Percentiles rank a stretch among this genome's conserved stretches.
Evolutionary conservation across 768 basidiomycete species (phyloP).

Genomic region (Podaxis mareebaensis): DNA sequence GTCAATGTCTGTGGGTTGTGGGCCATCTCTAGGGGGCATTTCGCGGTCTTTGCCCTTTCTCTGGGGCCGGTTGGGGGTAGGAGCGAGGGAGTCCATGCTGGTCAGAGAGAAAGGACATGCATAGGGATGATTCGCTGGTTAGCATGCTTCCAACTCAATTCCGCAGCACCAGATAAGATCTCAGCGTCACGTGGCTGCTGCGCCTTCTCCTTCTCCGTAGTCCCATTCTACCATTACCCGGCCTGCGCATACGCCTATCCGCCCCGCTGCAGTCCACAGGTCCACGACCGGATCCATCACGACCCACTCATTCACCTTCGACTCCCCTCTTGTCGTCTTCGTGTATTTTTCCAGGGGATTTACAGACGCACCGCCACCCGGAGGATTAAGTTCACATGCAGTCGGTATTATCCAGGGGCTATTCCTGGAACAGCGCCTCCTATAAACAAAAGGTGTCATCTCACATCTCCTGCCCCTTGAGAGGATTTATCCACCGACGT

Average conservation of each 20-base stretch:
- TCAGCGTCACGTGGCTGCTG: slow-evolving; percentile 16
- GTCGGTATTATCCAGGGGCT: slow-evolving; percentile 12
- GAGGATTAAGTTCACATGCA: neutral
- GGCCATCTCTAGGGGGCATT: slow-evolving; percentile 23
- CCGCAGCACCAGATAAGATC: slow-evolving; percentile 19
- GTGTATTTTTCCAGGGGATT: neutral
- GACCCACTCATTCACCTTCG: neutral
- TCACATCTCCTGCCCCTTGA: slow-evolving; percentile 8
- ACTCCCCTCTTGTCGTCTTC: neutral
- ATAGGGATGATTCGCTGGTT: slow-evolving; percentile 8
- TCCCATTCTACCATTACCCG: neutral
- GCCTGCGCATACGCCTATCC: neutral
- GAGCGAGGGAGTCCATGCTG: slow-evolving; percentile 17
- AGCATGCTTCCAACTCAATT: slow-evolving; percentile 14
- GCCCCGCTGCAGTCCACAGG: neutral
- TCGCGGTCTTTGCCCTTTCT: slow-evolving; percentile 47
- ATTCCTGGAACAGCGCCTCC: slow-evolving; percentile 11
- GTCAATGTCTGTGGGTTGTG: slow-evolving; percentile 47
- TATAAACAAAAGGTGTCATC: slow-evolving; percentile 3
- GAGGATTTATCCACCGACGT: slow-evolving; percentile 7
- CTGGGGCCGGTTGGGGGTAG: slow-evolving; percentile 24
- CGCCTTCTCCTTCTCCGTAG: slow-evolving; percentile 13
- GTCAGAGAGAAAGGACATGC: slow-evolving; percentile 21
- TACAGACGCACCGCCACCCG: slow-evolving; percentile 11
- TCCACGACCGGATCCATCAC: neutral